Conservation (phyloP, 1,284 basidiomycete species). For the Exobasidium cylindrosporum region DNA sequence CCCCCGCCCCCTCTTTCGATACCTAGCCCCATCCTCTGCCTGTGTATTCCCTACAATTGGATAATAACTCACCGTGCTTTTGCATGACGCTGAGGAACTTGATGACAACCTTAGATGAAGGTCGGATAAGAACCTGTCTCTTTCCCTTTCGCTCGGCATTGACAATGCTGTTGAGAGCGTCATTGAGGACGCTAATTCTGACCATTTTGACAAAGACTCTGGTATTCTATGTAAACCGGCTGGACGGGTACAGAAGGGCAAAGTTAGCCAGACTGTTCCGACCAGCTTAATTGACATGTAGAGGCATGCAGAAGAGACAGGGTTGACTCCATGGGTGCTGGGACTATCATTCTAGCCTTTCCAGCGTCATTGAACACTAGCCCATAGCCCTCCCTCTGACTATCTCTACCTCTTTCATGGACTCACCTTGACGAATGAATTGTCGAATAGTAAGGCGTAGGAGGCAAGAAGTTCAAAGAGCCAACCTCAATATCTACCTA, state of each 20-base stretch:
- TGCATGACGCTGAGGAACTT: constrained; percentile 56
- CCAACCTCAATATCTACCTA: too few species aligned
- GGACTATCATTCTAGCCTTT: too few species aligned
- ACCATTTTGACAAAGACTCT: constrained; percentile 21
- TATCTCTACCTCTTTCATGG: background rate
- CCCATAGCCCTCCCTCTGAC: background rate
- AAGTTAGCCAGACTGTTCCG: constrained; percentile 17
- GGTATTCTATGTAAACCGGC: constrained; percentile 14
- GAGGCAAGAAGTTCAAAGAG: too few species aligned
- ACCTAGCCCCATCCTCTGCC: background rate
- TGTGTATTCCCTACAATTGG: background rate
- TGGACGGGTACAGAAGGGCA: constrained; percentile 19
- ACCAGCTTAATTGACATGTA: constrained; percentile 10
- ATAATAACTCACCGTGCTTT: constrained; percentile 53
- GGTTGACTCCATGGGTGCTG: background rate
- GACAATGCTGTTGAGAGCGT: constrained; percentile 55
- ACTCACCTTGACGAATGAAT: background rate
- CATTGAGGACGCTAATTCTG: constrained; percentile 41
- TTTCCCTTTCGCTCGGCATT: constrained; percentile 56
- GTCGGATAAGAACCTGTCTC: constrained; percentile 54
- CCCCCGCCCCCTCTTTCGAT: background rate
- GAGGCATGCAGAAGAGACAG: background rate
- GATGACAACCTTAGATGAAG: constrained; percentile 55
- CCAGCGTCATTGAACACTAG: too few species aligned
- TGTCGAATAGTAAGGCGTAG: background rate